Evolutionary conservation across 208 protist genomes (phyloP).

Genomic region (Leishmania major): DNA sequence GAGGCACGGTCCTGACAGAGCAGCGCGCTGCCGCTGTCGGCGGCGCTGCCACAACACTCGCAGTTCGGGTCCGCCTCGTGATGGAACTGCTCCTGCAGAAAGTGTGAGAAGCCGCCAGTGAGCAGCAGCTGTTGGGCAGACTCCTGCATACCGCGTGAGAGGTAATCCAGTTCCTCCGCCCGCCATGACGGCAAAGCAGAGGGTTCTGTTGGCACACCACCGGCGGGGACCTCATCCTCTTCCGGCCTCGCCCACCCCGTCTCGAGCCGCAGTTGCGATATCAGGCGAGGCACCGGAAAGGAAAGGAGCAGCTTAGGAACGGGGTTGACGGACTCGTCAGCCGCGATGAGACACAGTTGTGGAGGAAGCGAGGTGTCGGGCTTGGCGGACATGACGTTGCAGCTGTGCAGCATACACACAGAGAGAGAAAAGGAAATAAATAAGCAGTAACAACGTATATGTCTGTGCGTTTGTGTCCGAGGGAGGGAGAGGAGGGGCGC

Average conservation of each 20-base stretch:
- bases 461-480: neutral
- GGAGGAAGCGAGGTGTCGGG: slow-evolving; percentile 11
- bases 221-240: slow-evolving; percentile 11
- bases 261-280: slow-evolving; percentile 33
- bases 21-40: neutral
- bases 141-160: slow-evolving; percentile 39
- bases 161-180: slow-evolving; percentile 13
- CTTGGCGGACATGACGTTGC: neutral
- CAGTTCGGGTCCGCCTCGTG: slow-evolving; percentile 20
- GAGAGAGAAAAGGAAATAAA: neutral
- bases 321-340: slow-evolving; percentile 37
- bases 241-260: slow-evolving; percentile 4
- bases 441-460: neutral
- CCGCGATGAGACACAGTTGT: slow-evolving; percentile 29
- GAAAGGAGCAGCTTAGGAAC: slow-evolving; percentile 53
- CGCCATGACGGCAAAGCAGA: slow-evolving; percentile 13
- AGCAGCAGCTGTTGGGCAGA: slow-evolving; percentile 38
- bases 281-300: slow-evolving; percentile 42
- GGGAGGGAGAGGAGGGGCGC: no score
- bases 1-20: neutral
- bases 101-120: slow-evolving; percentile 31
- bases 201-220: neutral
- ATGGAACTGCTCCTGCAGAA: slow-evolving; percentile 55
- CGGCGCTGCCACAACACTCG: neutral
- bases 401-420: neutral